Conservation (phyloP, 2,329 filamentous ascomycete genomes). For the Endocalyx cinctus region DNA sequence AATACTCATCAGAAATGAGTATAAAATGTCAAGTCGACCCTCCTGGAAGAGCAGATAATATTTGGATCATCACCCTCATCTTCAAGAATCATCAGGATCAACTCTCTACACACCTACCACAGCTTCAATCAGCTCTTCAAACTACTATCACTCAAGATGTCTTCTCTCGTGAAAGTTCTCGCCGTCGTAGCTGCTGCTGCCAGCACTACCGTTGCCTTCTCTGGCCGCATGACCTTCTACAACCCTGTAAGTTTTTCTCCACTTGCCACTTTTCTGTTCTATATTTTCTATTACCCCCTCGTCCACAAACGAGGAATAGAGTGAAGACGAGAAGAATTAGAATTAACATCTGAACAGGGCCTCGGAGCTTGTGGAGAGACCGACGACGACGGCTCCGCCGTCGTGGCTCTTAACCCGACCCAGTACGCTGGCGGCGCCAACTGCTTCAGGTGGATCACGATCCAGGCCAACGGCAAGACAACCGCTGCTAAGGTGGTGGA, state of each 20-base stretch:
- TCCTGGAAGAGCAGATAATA: too few species aligned
- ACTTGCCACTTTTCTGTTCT: not conserved
- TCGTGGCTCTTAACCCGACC: conserved; percentile 19
- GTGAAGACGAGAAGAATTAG: not conserved
- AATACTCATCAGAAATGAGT: too few species aligned
- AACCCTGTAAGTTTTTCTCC: conserved; percentile 4
- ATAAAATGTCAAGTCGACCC: too few species aligned
- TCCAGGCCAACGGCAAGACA: conserved; percentile 18
- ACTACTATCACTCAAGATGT: not conserved
- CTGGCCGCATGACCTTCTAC: conserved; percentile 22
- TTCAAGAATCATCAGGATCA: too few species aligned
- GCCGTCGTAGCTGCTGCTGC: not conserved
- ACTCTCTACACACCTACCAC: too few species aligned
- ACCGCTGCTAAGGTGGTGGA: conserved; percentile 21
- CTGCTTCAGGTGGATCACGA: conserved; percentile 21
- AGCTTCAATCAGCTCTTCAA: too few species aligned
- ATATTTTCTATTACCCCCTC: not conserved
- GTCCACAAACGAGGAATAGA: not conserved
- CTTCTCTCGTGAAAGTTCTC: not conserved
- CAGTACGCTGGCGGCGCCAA: conserved; percentile 12
- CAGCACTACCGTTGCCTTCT: conserved; percentile 7
- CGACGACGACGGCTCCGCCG: conserved; percentile 12
- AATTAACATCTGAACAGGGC: too few species aligned
- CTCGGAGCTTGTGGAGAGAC: conserved; percentile 18
- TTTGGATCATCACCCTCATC: too few species aligned